These are phyloP conservation scores for Schwanniomyces polymorphus DNA, from an alignment of 805 yeast species.

Conservation along the genomic window DNA sequence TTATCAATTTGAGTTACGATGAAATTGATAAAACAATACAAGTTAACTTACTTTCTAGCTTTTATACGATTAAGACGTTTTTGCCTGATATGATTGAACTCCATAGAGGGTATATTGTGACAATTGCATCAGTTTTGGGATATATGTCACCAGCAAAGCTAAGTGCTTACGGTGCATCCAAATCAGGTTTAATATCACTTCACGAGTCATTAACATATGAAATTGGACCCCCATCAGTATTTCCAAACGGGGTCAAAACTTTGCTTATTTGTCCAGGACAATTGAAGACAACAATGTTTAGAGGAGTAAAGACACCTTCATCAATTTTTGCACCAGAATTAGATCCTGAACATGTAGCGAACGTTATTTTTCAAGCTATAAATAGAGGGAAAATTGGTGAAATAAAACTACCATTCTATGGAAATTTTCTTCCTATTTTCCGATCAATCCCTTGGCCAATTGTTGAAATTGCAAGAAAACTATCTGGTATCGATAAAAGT, in stretches of 20 bases:
- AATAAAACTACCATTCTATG: conserved; percentile 74
- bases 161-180: conserved; percentile 86
- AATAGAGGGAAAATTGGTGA: conserved; percentile 66
- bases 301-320: conserved; percentile 72
- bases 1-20: conserved; percentile 52
- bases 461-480: conserved; percentile 49
- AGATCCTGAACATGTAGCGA: conserved; percentile 67
- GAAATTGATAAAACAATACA: conserved; percentile 64
- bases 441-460: conserved; percentile 74
- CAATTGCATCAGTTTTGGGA: conserved; percentile 83
- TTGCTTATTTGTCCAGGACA: conserved; percentile 88
- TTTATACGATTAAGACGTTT: conserved; percentile 67
- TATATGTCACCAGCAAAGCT: conserved; percentile 80
- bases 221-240: conserved; percentile 51
- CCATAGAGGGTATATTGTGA: conserved; percentile 73
- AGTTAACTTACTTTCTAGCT: conserved; percentile 70
- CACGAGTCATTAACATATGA: conserved; percentile 82
- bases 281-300: conserved; percentile 71
- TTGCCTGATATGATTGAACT: conserved; percentile 67
- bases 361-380: conserved; percentile 53
- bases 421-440: conserved; percentile 68
- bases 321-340: conserved; percentile 78
- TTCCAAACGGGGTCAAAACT: conserved; percentile 60
- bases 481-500: conserved; percentile 68
- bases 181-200: conserved; percentile 79